phyloP scores from a whole-genome alignment of 148 eudicot species.

The Rhododendron ferrugineum region DNA sequence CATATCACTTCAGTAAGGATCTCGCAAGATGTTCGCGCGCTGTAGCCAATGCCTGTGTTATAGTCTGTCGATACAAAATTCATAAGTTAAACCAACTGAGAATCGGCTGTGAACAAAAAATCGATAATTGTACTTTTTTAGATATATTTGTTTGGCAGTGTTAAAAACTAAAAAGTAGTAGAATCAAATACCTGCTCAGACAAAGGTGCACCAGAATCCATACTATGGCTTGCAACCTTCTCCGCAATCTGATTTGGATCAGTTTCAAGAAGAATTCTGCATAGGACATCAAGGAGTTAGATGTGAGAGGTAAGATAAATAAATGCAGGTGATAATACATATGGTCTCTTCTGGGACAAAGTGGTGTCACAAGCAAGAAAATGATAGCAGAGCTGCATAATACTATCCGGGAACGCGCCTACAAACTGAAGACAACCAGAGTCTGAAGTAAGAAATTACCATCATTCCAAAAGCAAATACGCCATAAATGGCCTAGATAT shows the following conservation, averaged over 20 bases:
- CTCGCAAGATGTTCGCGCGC: conserved; percentile 47
- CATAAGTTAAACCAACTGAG: neutral
- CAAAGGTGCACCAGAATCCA: conserved; percentile 50
- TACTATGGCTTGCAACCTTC: conserved; percentile 42
- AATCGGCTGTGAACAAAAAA: neutral
- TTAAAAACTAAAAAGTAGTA: neutral
- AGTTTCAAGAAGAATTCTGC: conserved; percentile 64
- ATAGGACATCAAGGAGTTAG: conserved; percentile 3
- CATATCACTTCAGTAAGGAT: conserved; percentile 38
- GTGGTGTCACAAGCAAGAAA: neutral
- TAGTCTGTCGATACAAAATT: conserved; percentile 29
- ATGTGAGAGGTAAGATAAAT: neutral
- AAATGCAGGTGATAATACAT: neutral
- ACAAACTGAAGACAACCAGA: neutral
- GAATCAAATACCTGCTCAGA: conserved; percentile 54
- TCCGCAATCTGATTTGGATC: conserved; percentile 51
- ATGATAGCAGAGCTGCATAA: neutral
- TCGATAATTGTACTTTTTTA: neutral
- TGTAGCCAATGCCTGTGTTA: conserved; percentile 49
- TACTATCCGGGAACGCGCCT: neutral
- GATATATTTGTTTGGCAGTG: neutral
- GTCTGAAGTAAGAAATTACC: neutral
- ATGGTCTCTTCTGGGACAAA: neutral
- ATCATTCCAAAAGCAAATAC: neutral
- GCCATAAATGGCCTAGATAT: neutral